A percentile compares a stretch with the other conserved stretches of the same genome.
These are phyloP conservation scores for Cladophialophora chaetospira DNA, from an alignment of 2,329 filamentous ascomycete genomes.

Conservation along the genomic window DNA sequence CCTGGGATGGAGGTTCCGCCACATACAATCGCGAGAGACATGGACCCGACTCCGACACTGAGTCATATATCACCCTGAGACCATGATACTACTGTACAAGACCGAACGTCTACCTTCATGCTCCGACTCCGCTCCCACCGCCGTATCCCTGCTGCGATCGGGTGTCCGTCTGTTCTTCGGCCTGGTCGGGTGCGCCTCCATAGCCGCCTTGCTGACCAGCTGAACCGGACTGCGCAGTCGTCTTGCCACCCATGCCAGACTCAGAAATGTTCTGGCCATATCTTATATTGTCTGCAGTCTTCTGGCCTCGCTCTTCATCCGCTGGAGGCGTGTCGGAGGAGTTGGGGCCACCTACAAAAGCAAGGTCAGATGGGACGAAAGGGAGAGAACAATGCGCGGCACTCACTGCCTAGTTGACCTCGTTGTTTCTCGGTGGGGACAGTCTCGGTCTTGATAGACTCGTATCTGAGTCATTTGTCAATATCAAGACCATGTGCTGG, in stretches of 20 bases:
- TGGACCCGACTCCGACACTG: conserved; percentile 27
- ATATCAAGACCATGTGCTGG: not conserved
- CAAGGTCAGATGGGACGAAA: conserved; percentile 15
- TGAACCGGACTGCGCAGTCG: conserved; percentile 32
- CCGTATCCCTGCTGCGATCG: conserved; percentile 58
- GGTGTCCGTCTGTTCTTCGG: conserved; percentile 42
- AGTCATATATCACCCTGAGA: conserved; percentile 19
- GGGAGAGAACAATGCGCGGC: conserved; percentile 11
- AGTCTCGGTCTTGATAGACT: conserved; percentile 56
- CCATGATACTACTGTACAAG: not conserved
- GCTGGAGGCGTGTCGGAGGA: conserved; percentile 10
- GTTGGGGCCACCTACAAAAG: conserved; percentile 23
- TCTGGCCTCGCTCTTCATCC: conserved; percentile 39
- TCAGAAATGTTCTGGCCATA: conserved; percentile 61
- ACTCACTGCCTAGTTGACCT: conserved; percentile 61
- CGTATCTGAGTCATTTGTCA: conserved; percentile 53
- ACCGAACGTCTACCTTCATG: conserved; percentile 40
- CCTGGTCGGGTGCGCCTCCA: conserved; percentile 45
- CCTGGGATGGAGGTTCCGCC: conserved; percentile 40
- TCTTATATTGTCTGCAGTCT: conserved; percentile 55
- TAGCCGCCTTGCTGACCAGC: conserved; percentile 41
- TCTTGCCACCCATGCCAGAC: conserved; percentile 58
- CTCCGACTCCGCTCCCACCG: conserved; percentile 57
- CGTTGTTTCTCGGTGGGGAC: conserved; percentile 55
- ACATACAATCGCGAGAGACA: conserved; percentile 40